phyloP scores from a whole-genome alignment of 192 early-diverging fungal species.

The Backusella parvicylindrica region DNA sequence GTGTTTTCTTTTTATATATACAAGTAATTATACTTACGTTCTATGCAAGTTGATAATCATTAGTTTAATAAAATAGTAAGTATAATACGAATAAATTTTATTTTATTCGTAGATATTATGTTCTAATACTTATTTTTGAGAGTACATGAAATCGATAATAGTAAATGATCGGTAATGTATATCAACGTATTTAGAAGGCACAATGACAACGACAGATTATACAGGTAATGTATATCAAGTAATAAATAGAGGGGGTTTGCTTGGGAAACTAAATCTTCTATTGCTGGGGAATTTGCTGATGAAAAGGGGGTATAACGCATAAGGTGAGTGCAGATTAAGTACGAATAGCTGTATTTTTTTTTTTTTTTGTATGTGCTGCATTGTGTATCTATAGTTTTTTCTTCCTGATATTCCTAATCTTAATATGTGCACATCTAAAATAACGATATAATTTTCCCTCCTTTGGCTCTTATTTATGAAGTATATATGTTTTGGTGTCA shows the following conservation, averaged over 20 bases:
- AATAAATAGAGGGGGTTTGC: background rate
- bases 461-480: background rate
- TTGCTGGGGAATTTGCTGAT: background rate
- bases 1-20: background rate
- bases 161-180: background rate
- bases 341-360: background rate
- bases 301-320: background rate
- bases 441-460: background rate
- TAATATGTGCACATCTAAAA: background rate
- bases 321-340: background rate
- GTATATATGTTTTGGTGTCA: background rate
- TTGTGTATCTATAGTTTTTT: background rate
- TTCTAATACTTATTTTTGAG: background rate
- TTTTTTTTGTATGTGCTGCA: background rate
- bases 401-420: background rate
- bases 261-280: background rate
- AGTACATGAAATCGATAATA: background rate
- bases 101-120: background rate
- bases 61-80: background rate
- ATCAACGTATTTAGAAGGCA: background rate
- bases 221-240: background rate
- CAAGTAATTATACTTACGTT: background rate
- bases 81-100: background rate
- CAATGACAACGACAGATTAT: constrained; percentile 2
- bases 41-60: background rate